Conservation (phyloP, 208 protist genomes). For the Trypanosoma scelopori region DNA sequence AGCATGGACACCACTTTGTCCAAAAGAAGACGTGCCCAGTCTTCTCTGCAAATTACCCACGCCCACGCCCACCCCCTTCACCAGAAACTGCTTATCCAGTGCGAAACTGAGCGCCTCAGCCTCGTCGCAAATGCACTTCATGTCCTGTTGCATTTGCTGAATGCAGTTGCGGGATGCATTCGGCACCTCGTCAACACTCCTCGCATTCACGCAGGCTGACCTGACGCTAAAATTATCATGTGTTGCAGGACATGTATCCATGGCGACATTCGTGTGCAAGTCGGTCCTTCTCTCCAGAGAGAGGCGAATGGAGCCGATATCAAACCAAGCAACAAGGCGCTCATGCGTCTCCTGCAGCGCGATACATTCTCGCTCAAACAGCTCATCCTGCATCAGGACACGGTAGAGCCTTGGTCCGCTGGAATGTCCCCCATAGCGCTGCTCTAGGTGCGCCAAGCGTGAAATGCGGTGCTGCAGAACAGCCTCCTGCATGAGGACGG, state of each 20-base stretch:
- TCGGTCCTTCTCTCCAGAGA: background rate
- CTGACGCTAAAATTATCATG: background rate
- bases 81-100: background rate
- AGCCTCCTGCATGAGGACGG: conserved; percentile 1
- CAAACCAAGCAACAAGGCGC: background rate
- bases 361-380: conserved; percentile 15
- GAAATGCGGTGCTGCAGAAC: conserved; percentile 10
- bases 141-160: background rate
- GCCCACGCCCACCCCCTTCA: no score
- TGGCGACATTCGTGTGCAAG: background rate
- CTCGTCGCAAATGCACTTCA: background rate
- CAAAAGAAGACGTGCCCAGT: background rate
- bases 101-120: conserved; percentile 20
- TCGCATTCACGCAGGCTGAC: no score
- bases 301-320: background rate
- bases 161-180: background rate
- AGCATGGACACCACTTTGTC: background rate
- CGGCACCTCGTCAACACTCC: background rate
- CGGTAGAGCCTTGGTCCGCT: background rate
- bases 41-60: background rate
- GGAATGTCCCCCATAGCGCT: background rate
- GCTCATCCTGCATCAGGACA: conserved; percentile 6
- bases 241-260: background rate
- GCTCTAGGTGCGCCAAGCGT: conserved; percentile 1
- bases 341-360: conserved; percentile 11